Evolutionary conservation across 179 eudicot genomes (phyloP).

Genomic region (Beta lomatogona): DNA sequence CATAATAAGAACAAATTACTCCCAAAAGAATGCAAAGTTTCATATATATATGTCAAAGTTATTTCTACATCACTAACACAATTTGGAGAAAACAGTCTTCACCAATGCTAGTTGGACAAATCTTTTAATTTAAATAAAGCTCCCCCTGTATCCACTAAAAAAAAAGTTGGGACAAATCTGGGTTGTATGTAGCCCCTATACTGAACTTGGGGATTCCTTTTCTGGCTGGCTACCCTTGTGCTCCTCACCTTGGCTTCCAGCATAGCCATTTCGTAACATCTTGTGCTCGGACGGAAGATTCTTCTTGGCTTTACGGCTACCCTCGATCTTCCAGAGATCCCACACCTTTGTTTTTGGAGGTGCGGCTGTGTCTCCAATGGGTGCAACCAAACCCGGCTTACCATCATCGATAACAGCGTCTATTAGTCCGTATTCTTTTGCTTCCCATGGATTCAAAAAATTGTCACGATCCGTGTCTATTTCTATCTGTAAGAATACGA

Average conservation of each 20-base stretch:
- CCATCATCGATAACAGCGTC: constrained; percentile 92
- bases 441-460: constrained; percentile 94
- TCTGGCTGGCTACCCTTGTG: constrained; percentile 38
- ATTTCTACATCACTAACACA: neutral
- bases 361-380: constrained; percentile 58
- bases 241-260: constrained; percentile 33
- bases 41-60: constrained; percentile 11
- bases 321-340: constrained; percentile 72
- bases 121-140: no score
- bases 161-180: neutral
- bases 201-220: constrained; percentile 46
- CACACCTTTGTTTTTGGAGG: constrained; percentile 80
- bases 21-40: neutral
- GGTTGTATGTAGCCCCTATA: constrained; percentile 20
- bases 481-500: constrained; percentile 55
- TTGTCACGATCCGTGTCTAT: constrained; percentile 69
- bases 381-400: constrained; percentile 91
- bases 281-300: constrained; percentile 79
- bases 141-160: no score
- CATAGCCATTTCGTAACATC: constrained; percentile 39
- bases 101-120: constrained; percentile 14
- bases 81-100: constrained; percentile 9
- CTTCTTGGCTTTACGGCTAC: constrained; percentile 51
- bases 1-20: neutral
- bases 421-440: constrained; percentile 83